Percentiles rank a stretch among this genome's conserved stretches.
Evolutionary conservation across 192 early-diverging fungal species (phyloP).

Genomic region (Coemansia sp.): DNA sequence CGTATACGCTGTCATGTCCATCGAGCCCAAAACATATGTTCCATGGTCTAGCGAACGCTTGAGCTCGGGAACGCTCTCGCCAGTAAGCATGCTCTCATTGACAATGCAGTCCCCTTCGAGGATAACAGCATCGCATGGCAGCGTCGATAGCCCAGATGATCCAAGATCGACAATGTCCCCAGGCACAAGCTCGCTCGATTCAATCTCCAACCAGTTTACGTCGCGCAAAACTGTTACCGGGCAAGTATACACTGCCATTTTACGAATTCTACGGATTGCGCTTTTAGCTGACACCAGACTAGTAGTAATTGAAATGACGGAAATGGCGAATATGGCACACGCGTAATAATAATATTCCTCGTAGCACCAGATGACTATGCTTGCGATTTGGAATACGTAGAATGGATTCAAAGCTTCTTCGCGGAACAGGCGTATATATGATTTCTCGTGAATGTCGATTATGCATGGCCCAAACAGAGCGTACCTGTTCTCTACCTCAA

Average conservation of each 20-base stretch:
- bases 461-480: slow-evolving; percentile 68
- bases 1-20: slow-evolving; percentile 37
- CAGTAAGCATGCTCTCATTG: slow-evolving; percentile 98
- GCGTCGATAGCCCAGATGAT: slow-evolving; percentile 46
- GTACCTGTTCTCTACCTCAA: slow-evolving; percentile 52
- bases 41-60: slow-evolving; percentile 65
- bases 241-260: slow-evolving; percentile 83
- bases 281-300: slow-evolving; percentile 79
- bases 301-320: slow-evolving; percentile 68
- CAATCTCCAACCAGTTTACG: slow-evolving; percentile 40
- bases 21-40: slow-evolving; percentile 10
- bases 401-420: slow-evolving; percentile 77
- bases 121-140: slow-evolving; percentile 91
- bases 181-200: slow-evolving; percentile 79
- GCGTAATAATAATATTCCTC: slow-evolving; percentile 97
- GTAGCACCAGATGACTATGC: slow-evolving; percentile 74
- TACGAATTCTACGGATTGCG: slow-evolving; percentile 62
- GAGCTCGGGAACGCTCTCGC: slow-evolving; percentile 91
- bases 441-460: slow-evolving; percentile 68
- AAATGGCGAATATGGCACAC: slow-evolving; percentile 84
- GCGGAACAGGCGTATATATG: slow-evolving; percentile 60
- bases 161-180: slow-evolving; percentile 89
- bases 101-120: slow-evolving; percentile 93
- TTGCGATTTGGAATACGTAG: slow-evolving; percentile 77
- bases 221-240: slow-evolving; percentile 65